phyloP scores from a whole-genome alignment of 345 rosid genomes.

The Clausena lansium region DNA sequence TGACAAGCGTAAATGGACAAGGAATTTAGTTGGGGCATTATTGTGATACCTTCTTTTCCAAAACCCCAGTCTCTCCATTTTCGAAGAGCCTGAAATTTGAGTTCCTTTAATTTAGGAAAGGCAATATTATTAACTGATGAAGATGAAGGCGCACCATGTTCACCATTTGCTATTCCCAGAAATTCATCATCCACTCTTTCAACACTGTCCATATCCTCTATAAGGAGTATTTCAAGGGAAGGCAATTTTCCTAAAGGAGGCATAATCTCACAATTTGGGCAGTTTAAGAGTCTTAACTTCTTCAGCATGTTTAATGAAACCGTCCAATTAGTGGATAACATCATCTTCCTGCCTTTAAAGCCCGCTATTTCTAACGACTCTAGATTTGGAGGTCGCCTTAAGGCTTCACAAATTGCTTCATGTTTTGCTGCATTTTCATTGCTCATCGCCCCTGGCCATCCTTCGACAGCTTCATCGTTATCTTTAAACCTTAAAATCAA shows the following conservation, averaged over 20 bases:
- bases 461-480: no score
- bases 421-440: no score
- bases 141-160: not conserved
- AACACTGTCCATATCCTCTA: not conserved
- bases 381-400: no score
- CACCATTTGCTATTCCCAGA: not conserved
- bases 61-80: not conserved
- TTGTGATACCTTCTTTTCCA: no score
- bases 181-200: not conserved
- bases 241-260: not conserved
- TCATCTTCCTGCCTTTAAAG: no score
- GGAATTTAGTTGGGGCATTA: not conserved
- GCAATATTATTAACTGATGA: not conserved
- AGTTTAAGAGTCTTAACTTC: rapidly evolving
- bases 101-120: not conserved
- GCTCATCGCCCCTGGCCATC: no score
- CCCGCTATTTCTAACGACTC: no score
- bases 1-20: not conserved
- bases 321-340: no score
- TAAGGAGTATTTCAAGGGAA: not conserved
- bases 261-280: not conserved
- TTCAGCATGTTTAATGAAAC: not conserved
- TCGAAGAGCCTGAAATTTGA: rapidly evolving
- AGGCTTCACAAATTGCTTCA: no score
- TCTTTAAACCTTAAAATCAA: no score